Base-by-base conservation (phyloP, 345 rosid genomes). In the Dipteronia sinensis region DNA sequence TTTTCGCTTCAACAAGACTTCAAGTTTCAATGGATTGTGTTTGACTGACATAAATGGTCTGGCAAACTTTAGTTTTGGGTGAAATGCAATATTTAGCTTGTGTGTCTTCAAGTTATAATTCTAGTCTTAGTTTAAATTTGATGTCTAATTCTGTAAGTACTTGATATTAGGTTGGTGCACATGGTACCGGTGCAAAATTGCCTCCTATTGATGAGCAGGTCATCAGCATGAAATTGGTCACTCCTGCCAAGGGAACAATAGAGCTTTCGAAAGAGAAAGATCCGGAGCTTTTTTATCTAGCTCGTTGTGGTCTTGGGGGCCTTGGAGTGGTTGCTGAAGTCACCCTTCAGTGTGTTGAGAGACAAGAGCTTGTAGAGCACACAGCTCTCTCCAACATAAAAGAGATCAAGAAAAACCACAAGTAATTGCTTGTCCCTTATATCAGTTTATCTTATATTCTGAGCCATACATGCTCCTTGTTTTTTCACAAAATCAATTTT, bases 241-340 rank as follows among this genome's bases (percentile, higher is more conserved):
- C 98, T 83, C 98, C 98, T 87, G 97, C 92, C 29, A 92, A 89
- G 76, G 99, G 99, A 77, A 92, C 94, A 4, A 90, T 94, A 73
- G 98, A 92, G 78, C 82, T 96, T 66, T 96, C 97, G 3, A 88
- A 85, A 78, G 99, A 92, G 46, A 89, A 91, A 80, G 94, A 96
- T 84, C 97, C 97, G 0, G 95, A 96, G 82, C 87, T 96, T 56
- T 96, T 96, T 87, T 89, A 89, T 84, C 82, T 96, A 58, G 99
- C 94, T 76, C 91, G 99, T 3, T 89, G 97, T 79, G 98, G 99
- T 76, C 93, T 96, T 78, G 99, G 98, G 58, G 98, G 90, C 47
- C 97, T 96, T 71, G 98, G 97, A 79, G 98, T 96, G 82, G 97
- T 96, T 81, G 90, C 99, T 76, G 99, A 96, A 89, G 98, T 96